Base-by-base conservation (phyloP, 1,284 basidiomycete species). In the Cutaneotrichosporon curvatum region DNA sequence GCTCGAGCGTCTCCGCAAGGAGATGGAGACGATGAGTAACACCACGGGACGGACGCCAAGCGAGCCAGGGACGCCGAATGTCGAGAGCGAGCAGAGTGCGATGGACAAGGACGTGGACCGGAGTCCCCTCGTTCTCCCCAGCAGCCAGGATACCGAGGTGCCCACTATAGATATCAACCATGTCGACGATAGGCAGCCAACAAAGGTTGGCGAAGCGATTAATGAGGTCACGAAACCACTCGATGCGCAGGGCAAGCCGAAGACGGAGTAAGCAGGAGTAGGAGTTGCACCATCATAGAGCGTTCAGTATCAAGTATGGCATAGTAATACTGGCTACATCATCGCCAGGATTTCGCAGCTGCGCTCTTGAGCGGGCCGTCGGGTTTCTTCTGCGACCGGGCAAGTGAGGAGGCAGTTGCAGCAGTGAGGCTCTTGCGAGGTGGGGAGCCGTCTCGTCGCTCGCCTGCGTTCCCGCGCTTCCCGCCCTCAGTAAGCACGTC, bases 1-100 rank as follows among this genome's bases (percentile, higher is more conserved):
- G 70, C 75, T 94, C 12, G 89, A 92, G 62, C 81, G 82, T 1
- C 71, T 94, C 28, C 81, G 89, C 35, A 90, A 87, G 69, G 89
- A 92, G 63, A 71, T 72, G 68, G 69, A 72, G 44, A 46, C 43
- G 4, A 34, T 51, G 38, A 63, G 63, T 9, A 53, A 55, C 2
- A 56, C 58, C 8, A 51, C 53, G 21, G 43, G 47, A 20, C 36
- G 14, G n/a, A 48, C 42, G 8, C 35, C 51, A 11, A 37, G 30
- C 28, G 37, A 25, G 34, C 48, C 53, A 0, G 38, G 37, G 9
- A 54, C 53, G 37, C 46, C 49, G 21, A 37, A 44, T 1, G 44
- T 15, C 15, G 40, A 46, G 40, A 14, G 20, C 22, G 30, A 36
- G 22, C 16, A 28, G n/a, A 30, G n/a, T 11, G 14, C 15, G n/a